Conservation (phyloP, 768 basidiomycete species). For the Psilocybe subaeruginosa region DNA sequence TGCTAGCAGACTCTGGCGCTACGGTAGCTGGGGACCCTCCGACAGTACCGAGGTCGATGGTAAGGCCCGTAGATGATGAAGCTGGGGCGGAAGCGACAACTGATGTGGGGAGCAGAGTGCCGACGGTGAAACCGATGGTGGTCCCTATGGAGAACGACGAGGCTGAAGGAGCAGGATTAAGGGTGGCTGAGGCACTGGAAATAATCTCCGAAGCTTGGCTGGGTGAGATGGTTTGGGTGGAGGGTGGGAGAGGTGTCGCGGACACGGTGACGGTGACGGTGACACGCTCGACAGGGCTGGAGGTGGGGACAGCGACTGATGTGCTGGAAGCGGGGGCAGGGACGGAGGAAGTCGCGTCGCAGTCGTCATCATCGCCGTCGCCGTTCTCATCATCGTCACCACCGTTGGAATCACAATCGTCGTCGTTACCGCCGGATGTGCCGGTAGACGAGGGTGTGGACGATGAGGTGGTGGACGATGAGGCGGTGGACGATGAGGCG, state of each 20-base stretch:
- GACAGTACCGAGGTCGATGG: neutral
- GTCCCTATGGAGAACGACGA: neutral
- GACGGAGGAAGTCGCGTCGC: slow-evolving; percentile 1
- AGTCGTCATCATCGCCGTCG: neutral
- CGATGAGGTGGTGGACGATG: slow-evolving; percentile 16
- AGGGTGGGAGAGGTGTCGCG: slow-evolving; percentile 29
- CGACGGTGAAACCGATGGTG: neutral
- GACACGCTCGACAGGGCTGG: slow-evolving; percentile 15
- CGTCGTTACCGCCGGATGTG: neutral
- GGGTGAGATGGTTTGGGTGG: slow-evolving; percentile 43
- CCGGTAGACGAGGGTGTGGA: slow-evolving; percentile 2
- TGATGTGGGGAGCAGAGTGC: neutral
- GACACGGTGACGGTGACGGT: slow-evolving; percentile 36
- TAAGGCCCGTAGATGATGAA: neutral
- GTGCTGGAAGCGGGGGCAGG: slow-evolving; percentile 14
- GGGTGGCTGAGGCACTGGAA: slow-evolving; percentile 31
- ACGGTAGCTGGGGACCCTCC: neutral
- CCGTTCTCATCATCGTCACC: neutral
- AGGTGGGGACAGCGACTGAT: neutral
- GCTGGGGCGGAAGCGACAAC: neutral
- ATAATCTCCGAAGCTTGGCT: slow-evolving; percentile 32
- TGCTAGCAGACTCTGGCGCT: too few species aligned
- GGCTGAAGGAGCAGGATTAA: neutral
- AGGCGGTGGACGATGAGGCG: slow-evolving; percentile 7
- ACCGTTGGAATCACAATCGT: neutral